phyloP scores from a whole-genome alignment of 352 stramenopile genomes.

The Phytophthora litchii region DNA sequence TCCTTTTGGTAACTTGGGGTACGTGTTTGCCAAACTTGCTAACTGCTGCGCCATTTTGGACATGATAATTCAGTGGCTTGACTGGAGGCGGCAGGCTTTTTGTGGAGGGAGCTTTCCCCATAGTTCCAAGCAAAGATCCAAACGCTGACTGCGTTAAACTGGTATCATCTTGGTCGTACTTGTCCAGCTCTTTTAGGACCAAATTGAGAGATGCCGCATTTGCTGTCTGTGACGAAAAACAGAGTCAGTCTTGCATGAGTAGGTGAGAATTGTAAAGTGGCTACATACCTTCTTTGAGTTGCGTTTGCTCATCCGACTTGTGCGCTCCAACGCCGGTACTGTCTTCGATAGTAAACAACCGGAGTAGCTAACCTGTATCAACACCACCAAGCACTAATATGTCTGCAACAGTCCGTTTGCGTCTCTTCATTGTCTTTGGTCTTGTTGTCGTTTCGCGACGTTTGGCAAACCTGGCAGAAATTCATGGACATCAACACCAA shows the following conservation, averaged over 20 bases:
- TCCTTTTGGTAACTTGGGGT: slow-evolving; percentile 13
- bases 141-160: slow-evolving; percentile 31
- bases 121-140: slow-evolving; percentile 29
- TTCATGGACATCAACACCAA: slow-evolving; percentile 15
- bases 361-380: background rate
- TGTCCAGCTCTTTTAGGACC: slow-evolving; percentile 62
- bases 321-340: background rate
- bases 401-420: slow-evolving; percentile 6
- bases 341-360: background rate
- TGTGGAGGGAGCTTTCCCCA: slow-evolving; percentile 19
- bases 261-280: background rate
- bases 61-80: slow-evolving; percentile 24
- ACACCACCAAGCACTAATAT: slow-evolving; percentile 1
- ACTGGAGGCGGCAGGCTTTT: slow-evolving; percentile 15
- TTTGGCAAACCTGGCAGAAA: slow-evolving; percentile 29
- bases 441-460: slow-evolving; percentile 50
- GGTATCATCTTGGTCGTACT: slow-evolving; percentile 54
- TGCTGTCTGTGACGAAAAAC: slow-evolving; percentile 13
- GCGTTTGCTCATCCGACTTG: slow-evolving; percentile 54
- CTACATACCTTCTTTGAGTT: slow-evolving; percentile 48
- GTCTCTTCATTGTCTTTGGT: slow-evolving; percentile 16
- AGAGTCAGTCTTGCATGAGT: slow-evolving; percentile 5
- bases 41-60: slow-evolving; percentile 10
- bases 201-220: slow-evolving; percentile 60
- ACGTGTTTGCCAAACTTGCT: slow-evolving; percentile 11